Conservation (phyloP, 2,329 filamentous ascomycete species). For the Fusarium neocosmosporiellum region DNA sequence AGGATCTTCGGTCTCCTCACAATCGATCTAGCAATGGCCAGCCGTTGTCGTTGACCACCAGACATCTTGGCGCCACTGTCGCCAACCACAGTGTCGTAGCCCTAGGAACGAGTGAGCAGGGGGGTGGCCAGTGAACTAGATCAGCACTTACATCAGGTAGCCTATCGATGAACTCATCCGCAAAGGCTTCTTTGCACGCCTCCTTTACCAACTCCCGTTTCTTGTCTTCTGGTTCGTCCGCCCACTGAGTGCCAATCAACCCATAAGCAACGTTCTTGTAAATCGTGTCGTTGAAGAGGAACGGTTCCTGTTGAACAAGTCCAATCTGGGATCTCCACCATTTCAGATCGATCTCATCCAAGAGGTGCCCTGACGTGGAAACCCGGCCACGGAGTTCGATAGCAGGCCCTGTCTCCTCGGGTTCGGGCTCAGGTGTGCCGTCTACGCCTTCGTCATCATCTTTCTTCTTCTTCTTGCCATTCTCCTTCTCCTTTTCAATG, state of each 20-base stretch:
- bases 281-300: slow-evolving; percentile 75
- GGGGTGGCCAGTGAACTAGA: not conserved
- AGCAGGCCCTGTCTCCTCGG: slow-evolving; percentile 54
- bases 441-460: slow-evolving; percentile 45
- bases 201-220: slow-evolving; percentile 70
- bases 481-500: slow-evolving; percentile 59
- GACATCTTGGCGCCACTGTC: slow-evolving; percentile 82
- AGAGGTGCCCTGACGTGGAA: slow-evolving; percentile 61
- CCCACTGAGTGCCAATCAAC: slow-evolving; percentile 63
- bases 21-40: slow-evolving; percentile 82
- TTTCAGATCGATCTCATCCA: slow-evolving; percentile 70
- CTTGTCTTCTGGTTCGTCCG: slow-evolving; percentile 63
- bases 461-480: slow-evolving; percentile 54
- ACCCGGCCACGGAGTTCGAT: slow-evolving; percentile 61
- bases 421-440: slow-evolving; percentile 43
- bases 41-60: slow-evolving; percentile 86
- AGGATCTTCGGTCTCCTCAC: slow-evolving; percentile 77
- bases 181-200: slow-evolving; percentile 75
- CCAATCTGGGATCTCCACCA: slow-evolving; percentile 73
- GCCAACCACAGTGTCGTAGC: slow-evolving; percentile 80
- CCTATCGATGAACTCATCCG: slow-evolving; percentile 74
- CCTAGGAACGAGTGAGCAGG: slow-evolving; percentile 52
- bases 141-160: slow-evolving; percentile 62
- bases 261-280: slow-evolving; percentile 72
- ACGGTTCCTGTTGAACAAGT: slow-evolving; percentile 75